Evolutionary conservation across 805 yeast genomes (phyloP).

Genomic region (Barnettozyma pratensis): DNA sequence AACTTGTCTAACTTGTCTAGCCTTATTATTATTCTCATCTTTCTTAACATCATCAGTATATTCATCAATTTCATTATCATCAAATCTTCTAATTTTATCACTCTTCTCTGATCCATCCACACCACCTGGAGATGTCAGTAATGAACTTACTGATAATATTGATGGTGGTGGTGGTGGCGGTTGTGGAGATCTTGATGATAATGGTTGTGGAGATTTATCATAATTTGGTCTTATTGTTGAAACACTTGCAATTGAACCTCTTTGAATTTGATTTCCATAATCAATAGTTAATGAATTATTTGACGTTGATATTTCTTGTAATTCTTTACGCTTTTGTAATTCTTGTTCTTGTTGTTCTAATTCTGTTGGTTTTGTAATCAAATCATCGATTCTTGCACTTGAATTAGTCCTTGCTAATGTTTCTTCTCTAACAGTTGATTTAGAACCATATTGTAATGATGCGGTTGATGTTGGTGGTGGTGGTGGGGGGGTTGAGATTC

Average conservation of each 20-base stretch:
- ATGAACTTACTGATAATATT: constrained; percentile 16
- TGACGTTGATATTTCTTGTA: neutral
- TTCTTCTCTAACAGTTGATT: neutral
- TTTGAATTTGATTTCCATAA: neutral
- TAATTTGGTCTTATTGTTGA: neutral
- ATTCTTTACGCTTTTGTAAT: neutral
- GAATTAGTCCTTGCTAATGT: neutral
- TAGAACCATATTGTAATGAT: too few species aligned
- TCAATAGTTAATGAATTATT: neutral
- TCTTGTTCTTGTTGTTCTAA: neutral
- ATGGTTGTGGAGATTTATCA: neutral
- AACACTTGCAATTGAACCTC: neutral
- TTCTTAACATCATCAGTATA: neutral
- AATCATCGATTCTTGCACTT: neutral
- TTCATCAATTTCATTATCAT: neutral
- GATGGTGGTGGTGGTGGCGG: neutral
- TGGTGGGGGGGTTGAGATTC: neutral
- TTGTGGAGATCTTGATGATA: neutral
- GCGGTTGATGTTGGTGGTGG: too few species aligned
- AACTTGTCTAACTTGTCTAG: neutral
- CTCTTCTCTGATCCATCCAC: neutral
- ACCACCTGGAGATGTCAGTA: constrained; percentile 15
- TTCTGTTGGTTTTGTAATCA: neutral
- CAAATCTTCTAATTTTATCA: neutral
- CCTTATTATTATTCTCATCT: too few species aligned